These are phyloP conservation scores for Furcasterigmium furcatum DNA, from an alignment of 2,329 filamentous ascomycete genomes.

Conservation along the genomic window DNA sequence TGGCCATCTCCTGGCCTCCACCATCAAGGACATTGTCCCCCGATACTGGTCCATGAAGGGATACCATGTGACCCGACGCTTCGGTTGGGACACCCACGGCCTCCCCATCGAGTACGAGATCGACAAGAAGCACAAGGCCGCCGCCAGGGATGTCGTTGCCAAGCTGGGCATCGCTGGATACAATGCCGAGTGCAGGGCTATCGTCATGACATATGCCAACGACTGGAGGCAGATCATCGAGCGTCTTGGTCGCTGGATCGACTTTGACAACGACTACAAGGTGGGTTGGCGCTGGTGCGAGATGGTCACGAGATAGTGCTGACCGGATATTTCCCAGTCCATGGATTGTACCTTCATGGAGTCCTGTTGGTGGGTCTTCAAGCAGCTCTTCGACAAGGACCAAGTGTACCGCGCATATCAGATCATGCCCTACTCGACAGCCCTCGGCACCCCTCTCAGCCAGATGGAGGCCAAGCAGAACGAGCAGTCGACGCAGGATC, in stretches of 20 bases:
- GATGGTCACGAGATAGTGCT: constrained; percentile 3
- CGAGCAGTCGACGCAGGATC: constrained; percentile 90
- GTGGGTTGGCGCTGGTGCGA: constrained; percentile 31
- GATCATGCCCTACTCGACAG: constrained; percentile 95
- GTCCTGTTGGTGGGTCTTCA: constrained; percentile 95
- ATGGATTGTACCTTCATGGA: constrained; percentile 98
- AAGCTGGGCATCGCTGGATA: constrained; percentile 85
- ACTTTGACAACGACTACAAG: constrained; percentile 98
- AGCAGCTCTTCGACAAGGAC: constrained; percentile 85
- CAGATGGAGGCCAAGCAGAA: constrained; percentile 92
- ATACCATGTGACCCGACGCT: constrained; percentile 84
- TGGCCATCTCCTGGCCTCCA: constrained; percentile 79
- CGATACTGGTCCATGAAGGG: constrained; percentile 98
- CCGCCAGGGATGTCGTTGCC: constrained; percentile 81
- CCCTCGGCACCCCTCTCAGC: constrained; percentile 44
- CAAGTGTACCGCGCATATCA: constrained; percentile 86
- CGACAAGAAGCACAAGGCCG: constrained; percentile 91
- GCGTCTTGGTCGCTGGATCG: constrained; percentile 89
- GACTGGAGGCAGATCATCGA: constrained; percentile 91
- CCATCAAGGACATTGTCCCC: constrained; percentile 96
- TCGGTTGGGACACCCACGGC: constrained; percentile 94
- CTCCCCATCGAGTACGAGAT: constrained; percentile 96
- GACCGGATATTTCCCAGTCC: constrained; percentile 50
- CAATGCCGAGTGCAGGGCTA: constrained; percentile 86
- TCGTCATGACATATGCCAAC: constrained; percentile 84